Base-by-base conservation (phyloP, 108 stramenopile genomes). In the Skeletonema costatum region DNA sequence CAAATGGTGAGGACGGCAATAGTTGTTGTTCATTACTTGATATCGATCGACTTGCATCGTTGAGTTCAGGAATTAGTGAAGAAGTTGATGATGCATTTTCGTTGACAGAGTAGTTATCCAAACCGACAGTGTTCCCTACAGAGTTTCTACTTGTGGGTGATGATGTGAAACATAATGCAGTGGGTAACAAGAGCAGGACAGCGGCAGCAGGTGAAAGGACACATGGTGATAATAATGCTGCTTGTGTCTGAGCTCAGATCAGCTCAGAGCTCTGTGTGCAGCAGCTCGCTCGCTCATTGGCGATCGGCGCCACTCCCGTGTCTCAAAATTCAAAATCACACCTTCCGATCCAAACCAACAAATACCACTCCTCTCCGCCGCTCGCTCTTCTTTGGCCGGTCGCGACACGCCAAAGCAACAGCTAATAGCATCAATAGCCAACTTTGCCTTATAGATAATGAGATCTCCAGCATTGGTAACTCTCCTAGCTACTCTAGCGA, bases 1-100 rank as follows among this genome's bases (percentile, higher is more conserved):
- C 84, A n/a, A 63, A 35, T 30, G 76, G 76, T 12, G 29, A 19
- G 10, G 13, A 41, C 8, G 68, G 67, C 32, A 76, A 32, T 10
- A 21, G 2, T 4, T 10, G n/a, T n/a, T n/a, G 17, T 8, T 73
- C 48, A 35, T 13, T 30, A 31, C 64, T 48, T 46, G 44, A n/a
- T 46, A n/a, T 46, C 2, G 4, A n/a, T n/a, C 16, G 44, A 46
- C 44, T 46, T n/a, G 44, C 44, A 46, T 46, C 44, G 16, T 46
- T 46, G 5, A 46, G 44, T 46, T 46, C 44, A 2, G 44, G 44
- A 56, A 25, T 56, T n/a, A 56, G 53, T 56, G 19, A 25, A 2
- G 2, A 19, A 3, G 48, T 0, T 17, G 48, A 17, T 17, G 53
- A 17, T 29, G 50, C 50, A 19, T 29, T 17, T 1, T 12, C 48